Base-by-base conservation (phyloP, 768 basidiomycete genomes). In the Rhodotorula graminis region DNA sequence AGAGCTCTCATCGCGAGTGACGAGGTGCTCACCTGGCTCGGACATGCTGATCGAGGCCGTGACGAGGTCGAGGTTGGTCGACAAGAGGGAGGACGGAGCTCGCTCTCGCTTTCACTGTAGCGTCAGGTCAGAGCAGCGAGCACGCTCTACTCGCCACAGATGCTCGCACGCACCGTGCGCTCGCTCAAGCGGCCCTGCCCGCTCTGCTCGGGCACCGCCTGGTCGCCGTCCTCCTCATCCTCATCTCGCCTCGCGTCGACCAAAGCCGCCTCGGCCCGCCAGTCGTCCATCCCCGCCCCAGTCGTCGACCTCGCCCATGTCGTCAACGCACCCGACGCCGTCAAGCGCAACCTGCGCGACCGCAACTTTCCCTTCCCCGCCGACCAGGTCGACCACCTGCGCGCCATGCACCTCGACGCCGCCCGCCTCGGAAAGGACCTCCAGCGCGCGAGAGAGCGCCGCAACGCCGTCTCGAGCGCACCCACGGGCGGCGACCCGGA, bases 251-350 rank as follows among this genome's bases (percentile, higher is more conserved):
- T 62, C 64, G 71, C 71, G 29, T 67, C 71, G 40, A 59, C 71
- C 18, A 42, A 46, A 14, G 44, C 67, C 42, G 44, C 67, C 42
- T 69, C 67, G 0, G 15, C 72, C 23, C 72, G 68, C 55, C 60
- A 67, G 10, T 61, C 72, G 25, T 65, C 74, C 50, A 61, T 75
- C 29, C 70, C 74, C 7, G 40, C 47, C 6, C 71, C 74, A 12
- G 67, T 72, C 1, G 56, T 75, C 68, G 74, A 75, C 62, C 68
- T 75, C 55, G 16, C 56, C 23, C 46, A 50, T 47, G 62, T 75
- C 15, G 61, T 75, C 61, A 10, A 33, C 46, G 11, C 15, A 10
- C 68, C 74, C 0, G 44, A 58, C 2, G 12, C 44, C n/a, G 63
- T 70, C 42, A 75, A 75, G 47, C 52, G 33, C 11, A 72, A 75